Evolutionary conservation across 1,284 basidiomycete genomes (phyloP).

Genomic region (Malassezia restricta): DNA sequence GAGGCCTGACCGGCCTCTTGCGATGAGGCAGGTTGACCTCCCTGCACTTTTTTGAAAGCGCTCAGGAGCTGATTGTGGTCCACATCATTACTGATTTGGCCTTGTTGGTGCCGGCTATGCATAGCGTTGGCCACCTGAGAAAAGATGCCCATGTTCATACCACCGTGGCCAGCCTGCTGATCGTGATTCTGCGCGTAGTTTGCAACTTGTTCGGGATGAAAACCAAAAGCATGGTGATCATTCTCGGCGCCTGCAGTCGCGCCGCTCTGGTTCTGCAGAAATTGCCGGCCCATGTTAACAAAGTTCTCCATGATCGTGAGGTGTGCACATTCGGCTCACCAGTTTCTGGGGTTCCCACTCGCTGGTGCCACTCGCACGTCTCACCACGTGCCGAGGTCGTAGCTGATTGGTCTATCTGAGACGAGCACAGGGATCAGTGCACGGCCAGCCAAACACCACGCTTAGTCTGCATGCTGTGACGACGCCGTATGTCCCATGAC

Average conservation of each 20-base stretch:
- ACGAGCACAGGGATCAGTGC: background rate
- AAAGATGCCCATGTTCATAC: conserved; percentile 1
- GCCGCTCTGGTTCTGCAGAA: conserved; percentile 10
- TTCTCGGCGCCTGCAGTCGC: background rate
- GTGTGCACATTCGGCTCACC: too few species aligned
- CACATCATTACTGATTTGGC: conserved; percentile 7
- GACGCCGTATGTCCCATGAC: too few species aligned
- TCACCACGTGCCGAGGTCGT: too few species aligned
- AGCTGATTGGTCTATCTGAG: background rate
- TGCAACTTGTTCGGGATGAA: background rate
- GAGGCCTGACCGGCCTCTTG: conserved; percentile 13
- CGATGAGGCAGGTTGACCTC: background rate
- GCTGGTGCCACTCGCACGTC: too few species aligned
- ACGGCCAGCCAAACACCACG: background rate
- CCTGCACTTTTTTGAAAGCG: conserved; percentile 9
- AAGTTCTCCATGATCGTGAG: conserved; percentile 16
- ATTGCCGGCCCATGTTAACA: conserved; percentile 14
- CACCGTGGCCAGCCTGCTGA: background rate
- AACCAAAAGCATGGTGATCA: background rate
- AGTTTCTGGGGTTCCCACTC: too few species aligned
- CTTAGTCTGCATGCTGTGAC: too few species aligned
- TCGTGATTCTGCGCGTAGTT: background rate
- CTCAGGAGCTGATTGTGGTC: conserved; percentile 6
- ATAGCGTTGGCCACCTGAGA: conserved; percentile 3
- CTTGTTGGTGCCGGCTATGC: conserved; percentile 5